Evolutionary conservation across 805 yeast genomes (phyloP).

Genomic region (Saccharomycopsis fodiens): DNA sequence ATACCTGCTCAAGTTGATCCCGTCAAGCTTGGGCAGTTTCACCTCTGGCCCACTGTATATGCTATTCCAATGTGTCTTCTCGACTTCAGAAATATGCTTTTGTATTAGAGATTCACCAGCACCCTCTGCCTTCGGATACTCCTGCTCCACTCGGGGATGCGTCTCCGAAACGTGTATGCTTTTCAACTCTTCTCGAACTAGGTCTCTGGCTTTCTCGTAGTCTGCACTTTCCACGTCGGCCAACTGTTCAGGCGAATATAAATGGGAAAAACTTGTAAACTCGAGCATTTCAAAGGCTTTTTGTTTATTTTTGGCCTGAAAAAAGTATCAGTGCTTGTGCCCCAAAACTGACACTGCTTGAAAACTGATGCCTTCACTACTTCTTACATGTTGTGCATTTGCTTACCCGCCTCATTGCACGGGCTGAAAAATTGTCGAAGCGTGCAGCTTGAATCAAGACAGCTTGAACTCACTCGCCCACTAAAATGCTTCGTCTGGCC

Average conservation of each 20-base stretch:
- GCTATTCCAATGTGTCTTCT: neutral
- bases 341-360: too few species aligned
- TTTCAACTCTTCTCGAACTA: constrained; percentile 11
- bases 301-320: too few species aligned
- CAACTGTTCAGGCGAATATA: constrained; percentile 9
- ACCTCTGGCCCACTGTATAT: neutral
- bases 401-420: too few species aligned
- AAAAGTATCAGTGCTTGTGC: too few species aligned
- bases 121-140: neutral
- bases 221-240: constrained; percentile 5
- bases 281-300: neutral
- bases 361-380: too few species aligned
- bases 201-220: constrained; percentile 5
- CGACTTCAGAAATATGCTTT: neutral
- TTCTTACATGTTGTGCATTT: too few species aligned
- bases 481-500: too few species aligned
- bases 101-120: neutral
- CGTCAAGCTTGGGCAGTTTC: neutral
- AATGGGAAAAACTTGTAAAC: neutral
- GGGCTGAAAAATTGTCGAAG: too few species aligned
- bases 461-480: too few species aligned
- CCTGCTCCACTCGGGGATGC: constrained; percentile 7
- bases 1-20: constrained; percentile 9
- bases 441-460: too few species aligned
- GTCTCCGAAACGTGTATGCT: constrained; percentile 3